Base-by-base conservation (phyloP, 768 basidiomycete genomes). In the Phylloporus rhodoxanthus region DNA sequence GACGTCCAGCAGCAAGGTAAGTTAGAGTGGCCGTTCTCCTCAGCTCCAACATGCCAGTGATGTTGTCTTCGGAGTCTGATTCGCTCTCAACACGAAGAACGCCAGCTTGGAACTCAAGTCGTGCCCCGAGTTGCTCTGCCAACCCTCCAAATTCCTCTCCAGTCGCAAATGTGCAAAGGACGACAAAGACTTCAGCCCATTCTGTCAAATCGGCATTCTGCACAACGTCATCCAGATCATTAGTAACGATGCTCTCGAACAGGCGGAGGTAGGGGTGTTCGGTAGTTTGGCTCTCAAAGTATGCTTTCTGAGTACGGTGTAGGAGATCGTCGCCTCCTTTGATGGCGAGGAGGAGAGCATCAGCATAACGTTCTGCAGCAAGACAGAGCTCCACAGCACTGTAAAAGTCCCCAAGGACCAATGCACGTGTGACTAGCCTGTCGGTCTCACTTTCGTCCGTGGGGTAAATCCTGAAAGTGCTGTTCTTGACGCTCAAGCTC, bases 151-250 rank as follows among this genome's bases (percentile, higher is more conserved):
- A 98, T 61, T 97, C 92, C 15, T 90, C 86, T 50, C 79, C 70
- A 44, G 71, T 78, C 1, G 94, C 91, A 69, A 94, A 99, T 0
- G 95, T 97, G 72, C 94, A 97, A 9, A 97, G 66, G 11, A 99
- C 90, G 32, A 95, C 94, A 57, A 98, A 97, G 45, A 94, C 90
- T 68, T 96, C 95, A 51, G 86, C 82, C 95, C 95, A 98, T 65
- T 99, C 93, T 36, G 81, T 75, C 44, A 98, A 66, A 57, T 98
- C 93, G 20, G 94, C 95, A 59, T 97, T 96, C 67, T 96, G 93
- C 8, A 97, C 94, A 44, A 98, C 83, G 65, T 97, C 96, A 17
- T 80, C 77, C 8, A 98, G 80, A 61, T 98, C 96, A 59, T 92
- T 83, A 32, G 86, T 87, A 51, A 95, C 90, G 57, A 99, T 88